Conservation (phyloP, 1,139 yeast genomes). For the Yamadazyma kanchanaburiensis region DNA sequence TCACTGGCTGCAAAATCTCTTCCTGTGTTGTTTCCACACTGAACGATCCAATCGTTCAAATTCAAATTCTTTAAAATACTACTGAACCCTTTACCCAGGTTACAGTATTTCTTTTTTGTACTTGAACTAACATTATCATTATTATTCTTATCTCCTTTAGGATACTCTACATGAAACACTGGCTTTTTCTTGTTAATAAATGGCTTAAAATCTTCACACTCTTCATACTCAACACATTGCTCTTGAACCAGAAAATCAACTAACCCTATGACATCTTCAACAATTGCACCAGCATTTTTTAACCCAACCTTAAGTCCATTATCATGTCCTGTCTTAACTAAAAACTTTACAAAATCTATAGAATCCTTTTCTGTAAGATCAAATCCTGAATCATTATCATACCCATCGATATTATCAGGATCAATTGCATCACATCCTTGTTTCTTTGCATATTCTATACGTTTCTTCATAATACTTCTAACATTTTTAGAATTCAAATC, state of each 20-base stretch:
- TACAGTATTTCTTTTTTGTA: constrained; percentile 10
- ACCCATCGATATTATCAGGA: constrained; percentile 22
- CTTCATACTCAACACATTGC: constrained; percentile 18
- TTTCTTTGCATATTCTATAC: constrained; percentile 15
- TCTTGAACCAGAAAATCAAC: constrained; percentile 20
- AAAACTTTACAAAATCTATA: constrained; percentile 13
- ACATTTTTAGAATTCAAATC: constrained; percentile 14
- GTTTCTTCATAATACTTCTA: constrained; percentile 13
- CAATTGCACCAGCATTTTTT: constrained; percentile 19
- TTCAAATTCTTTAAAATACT: constrained; percentile 19
- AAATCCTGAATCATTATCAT: constrained; percentile 19
- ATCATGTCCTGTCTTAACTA: constrained; percentile 12
- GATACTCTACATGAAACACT: constrained; percentile 20
- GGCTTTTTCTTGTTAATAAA: constrained; percentile 15
- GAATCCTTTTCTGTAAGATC: constrained; percentile 16
- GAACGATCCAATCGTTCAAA: constrained; percentile 15
- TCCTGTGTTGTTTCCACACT: constrained; percentile 1
- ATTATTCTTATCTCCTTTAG: constrained; percentile 14
- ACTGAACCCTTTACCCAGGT: constrained; percentile 12
- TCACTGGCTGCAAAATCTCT: no score
- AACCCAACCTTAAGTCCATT: constrained; percentile 15
- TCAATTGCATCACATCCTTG: constrained; percentile 21
- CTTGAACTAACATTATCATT: constrained; percentile 6
- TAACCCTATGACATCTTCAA: constrained; percentile 9
- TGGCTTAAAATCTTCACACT: constrained; percentile 14